Percentiles rank a stretch among this genome's conserved stretches.
phyloP scores from a whole-genome alignment of 225 moss, liverwort and hornwort genomes.

The Polytrichum formosum region DNA sequence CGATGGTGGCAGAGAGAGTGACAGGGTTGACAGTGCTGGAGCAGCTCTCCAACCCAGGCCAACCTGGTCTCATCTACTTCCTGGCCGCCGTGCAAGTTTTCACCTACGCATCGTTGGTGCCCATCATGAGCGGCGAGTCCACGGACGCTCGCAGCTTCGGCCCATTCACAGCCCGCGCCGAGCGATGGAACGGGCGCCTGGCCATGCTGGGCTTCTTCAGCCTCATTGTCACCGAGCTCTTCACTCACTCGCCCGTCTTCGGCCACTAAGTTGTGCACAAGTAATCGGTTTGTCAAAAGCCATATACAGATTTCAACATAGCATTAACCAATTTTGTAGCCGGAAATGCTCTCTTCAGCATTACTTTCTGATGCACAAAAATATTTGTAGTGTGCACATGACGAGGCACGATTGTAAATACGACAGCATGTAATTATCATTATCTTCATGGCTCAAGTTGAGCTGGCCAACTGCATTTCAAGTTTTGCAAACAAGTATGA shows the following conservation, averaged over 20 bases:
- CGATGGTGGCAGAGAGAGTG: constrained; percentile 20
- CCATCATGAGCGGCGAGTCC: constrained; percentile 28
- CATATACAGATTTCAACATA: no score
- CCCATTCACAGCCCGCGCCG: constrained; percentile 17
- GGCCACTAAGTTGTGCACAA: not conserved
- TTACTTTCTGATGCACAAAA: no score
- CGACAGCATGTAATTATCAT: no score
- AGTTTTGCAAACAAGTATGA: no score
- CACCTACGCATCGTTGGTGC: constrained; percentile 39
- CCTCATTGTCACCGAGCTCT: constrained; percentile 18
- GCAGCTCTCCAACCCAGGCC: constrained; percentile 21
- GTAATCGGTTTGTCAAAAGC: no score
- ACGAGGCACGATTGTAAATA: no score
- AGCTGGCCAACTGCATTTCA: no score
- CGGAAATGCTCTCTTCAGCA: no score
- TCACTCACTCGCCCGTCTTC: constrained; percentile 17
- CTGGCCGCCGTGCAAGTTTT: constrained; percentile 27
- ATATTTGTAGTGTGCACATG: no score
- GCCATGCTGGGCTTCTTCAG: constrained; percentile 23
- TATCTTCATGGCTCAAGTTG: no score
- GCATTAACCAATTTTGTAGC: no score
- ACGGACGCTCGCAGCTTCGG: constrained; percentile 37
- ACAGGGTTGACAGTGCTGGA: constrained; percentile 38
- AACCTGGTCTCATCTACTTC: constrained; percentile 20
- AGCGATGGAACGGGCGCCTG: constrained; percentile 22